A percentile compares a stretch with the other conserved stretches of the same genome.
phyloP scores from a whole-genome alignment of 139 green algal genomes.

The Pleodorina starrii region DNA sequence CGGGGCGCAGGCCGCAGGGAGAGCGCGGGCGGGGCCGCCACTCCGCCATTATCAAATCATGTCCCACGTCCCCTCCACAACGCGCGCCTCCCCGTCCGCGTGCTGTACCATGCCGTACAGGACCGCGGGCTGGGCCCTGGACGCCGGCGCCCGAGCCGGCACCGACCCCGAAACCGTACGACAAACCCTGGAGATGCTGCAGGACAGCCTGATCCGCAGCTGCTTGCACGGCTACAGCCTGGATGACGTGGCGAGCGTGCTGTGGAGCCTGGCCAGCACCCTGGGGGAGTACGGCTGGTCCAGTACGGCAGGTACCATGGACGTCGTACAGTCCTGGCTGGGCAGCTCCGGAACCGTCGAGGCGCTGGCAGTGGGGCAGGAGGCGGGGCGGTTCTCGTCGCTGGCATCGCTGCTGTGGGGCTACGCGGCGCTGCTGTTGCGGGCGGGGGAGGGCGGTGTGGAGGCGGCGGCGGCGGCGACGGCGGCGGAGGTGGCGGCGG shows the following conservation, averaged over 20 bases:
- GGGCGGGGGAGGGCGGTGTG: too few relatives aligned
- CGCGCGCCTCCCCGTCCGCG: too few relatives aligned
- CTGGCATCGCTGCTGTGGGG: conserved; percentile 40
- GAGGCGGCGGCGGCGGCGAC: too few relatives aligned
- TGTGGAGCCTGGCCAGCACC: conserved; percentile 25
- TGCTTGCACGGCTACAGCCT: not conserved
- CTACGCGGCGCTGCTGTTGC: conserved; percentile 22
- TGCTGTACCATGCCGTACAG: too few relatives aligned
- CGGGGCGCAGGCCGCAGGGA: too few relatives aligned
- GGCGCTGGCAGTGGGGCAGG: not conserved
- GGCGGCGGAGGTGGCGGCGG: too few relatives aligned
- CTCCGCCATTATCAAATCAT: too few relatives aligned
- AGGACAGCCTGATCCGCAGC: not conserved
- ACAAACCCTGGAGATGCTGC: not conserved
- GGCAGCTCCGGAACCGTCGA: not conserved
- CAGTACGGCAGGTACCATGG: not conserved
- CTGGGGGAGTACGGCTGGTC: not conserved
- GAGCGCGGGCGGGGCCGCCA: too few relatives aligned
- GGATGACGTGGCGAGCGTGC: not conserved
- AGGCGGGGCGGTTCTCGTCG: not conserved
- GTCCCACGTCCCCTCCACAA: too few relatives aligned
- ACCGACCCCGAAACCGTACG: not conserved
- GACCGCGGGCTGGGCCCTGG: conserved; percentile 8
- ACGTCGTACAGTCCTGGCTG: not conserved
- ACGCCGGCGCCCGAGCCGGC: not conserved